A percentile compares a stretch with the other conserved stretches of the same genome.
These are phyloP conservation scores for Xylariaceae sp. DNA, from an alignment of 2,329 filamentous ascomycete species.

Conservation along the genomic window DNA sequence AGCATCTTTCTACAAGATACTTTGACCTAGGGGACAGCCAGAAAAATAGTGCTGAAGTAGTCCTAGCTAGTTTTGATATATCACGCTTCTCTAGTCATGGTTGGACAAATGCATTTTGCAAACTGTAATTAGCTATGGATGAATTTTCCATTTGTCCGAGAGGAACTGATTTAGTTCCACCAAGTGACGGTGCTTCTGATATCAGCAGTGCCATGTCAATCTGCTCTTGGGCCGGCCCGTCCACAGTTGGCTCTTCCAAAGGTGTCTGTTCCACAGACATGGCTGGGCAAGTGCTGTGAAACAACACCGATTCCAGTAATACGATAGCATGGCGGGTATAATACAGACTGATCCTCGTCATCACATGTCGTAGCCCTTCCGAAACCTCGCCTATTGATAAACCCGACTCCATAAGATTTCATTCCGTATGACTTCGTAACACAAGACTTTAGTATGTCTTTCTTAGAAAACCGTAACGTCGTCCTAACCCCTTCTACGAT, in stretches of 20 bases:
- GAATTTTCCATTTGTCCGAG: too few relatives aligned
- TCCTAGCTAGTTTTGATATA: too few relatives aligned
- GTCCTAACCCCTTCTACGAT: constrained; percentile 17
- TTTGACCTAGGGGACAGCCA: too few relatives aligned
- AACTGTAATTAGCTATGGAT: not conserved
- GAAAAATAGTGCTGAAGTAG: too few relatives aligned
- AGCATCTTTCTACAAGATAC: too few relatives aligned
- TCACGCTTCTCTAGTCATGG: too few relatives aligned
- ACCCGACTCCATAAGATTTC: constrained; percentile 20
- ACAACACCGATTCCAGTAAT: not conserved
- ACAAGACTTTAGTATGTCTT: constrained; percentile 1
- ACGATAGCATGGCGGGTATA: constrained; percentile 16
- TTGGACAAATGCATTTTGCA: too few relatives aligned
- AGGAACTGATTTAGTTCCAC: constrained; percentile 1
- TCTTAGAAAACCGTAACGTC: not conserved
- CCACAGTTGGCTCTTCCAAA: not conserved
- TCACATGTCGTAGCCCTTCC: constrained; percentile 5
- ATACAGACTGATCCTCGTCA: constrained; percentile 9
- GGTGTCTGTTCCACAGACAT: not conserved
- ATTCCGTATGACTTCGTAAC: constrained; percentile 19
- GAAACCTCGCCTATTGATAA: not conserved
- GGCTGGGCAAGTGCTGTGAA: not conserved
- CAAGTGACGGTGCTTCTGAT: not conserved
- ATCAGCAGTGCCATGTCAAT: constrained; percentile 3
- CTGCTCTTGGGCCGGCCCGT: not conserved